These are phyloP conservation scores for Dictyostelium capitatum DNA, from an alignment of 78 protist species.

Conservation along the genomic window DNA sequence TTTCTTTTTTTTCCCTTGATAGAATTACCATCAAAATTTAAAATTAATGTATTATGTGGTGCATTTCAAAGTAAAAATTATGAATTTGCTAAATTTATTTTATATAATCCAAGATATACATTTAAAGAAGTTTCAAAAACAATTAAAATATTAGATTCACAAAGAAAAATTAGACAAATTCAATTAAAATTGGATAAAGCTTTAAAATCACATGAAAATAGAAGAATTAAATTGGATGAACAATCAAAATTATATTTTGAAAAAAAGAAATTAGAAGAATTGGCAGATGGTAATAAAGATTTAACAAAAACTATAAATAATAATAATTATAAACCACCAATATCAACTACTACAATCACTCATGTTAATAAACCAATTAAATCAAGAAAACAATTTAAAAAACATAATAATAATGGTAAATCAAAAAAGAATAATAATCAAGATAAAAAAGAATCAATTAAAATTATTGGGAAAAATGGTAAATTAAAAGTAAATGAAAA, in stretches of 20 bases:
- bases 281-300: not conserved
- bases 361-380: not conserved
- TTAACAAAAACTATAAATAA: not conserved
- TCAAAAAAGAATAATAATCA: conserved; percentile 12
- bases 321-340: conserved; percentile 17
- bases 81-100: conserved; percentile 38
- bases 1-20: not conserved
- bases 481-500: not conserved
- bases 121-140: conserved; percentile 73
- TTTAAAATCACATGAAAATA: not conserved
- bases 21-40: conserved; percentile 39
- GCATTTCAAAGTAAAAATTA: conserved; percentile 39
- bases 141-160: conserved; percentile 54
- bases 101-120: conserved; percentile 54
- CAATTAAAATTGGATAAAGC: conserved; percentile 11
- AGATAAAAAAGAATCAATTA: not conserved
- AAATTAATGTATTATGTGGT: conserved; percentile 49
- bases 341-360: not conserved
- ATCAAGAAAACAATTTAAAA: not conserved
- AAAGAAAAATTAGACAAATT: conserved; percentile 30
- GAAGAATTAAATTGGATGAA: not conserved
- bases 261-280: not conserved
- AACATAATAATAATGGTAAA: conserved; percentile 6
- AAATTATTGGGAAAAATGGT: not conserved
- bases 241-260: conserved; percentile 21